Evolutionary conservation across 163 green algal species (phyloP), one percentile per base, ranked within the genome.

Genomic region (Coccomyxa subellipsoidea): DNA sequence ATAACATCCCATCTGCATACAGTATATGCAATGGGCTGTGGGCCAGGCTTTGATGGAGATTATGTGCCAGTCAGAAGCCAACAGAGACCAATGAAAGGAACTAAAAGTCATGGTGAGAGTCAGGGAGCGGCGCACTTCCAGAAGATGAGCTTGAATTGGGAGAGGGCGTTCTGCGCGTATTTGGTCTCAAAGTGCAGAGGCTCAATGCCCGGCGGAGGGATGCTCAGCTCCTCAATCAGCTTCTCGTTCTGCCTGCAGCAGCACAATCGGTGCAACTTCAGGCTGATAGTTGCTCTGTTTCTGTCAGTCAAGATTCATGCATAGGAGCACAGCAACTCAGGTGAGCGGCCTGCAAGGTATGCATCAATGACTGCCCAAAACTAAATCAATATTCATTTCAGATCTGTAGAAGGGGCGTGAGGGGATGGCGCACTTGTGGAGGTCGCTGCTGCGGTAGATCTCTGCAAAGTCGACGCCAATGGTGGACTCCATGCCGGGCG

Each of bases 391-490:
- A 36, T 73, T 1, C 66, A 73, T 3, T 5, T 34, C 21, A 73
- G 66, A 23, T 18, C 66, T n/a, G 32, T 2, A 73, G 47, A 18
- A 59, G 8, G 8, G 10, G 8, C 39, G 39, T 54, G 39, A 59
- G 47, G 21, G 47, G n/a, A 59, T 59, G 21, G 76, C 76, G 21
- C 32, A 80, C 76, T 80, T 23, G 69, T 77, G 80, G 2, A 84
- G 78, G 0, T 27, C 8, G 73, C 69, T 81, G 31, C 54, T 54
- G n/a, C 35, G 32, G 47, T 85, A 88, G 31, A 81, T 54, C 40
- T 83, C 66, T 25, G 54, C 81, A 71, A 86, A 88, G 76, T 88
- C 83, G 25, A 86, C 79, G 31, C 84, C 84, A 23, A 88, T 85
- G 79, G 37, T 81, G 36, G 40, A 36, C 81, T 88, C 84, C 81